phyloP scores from a whole-genome alignment of 805 yeast genomes.

The Saccharomycopsis malanga region DNA sequence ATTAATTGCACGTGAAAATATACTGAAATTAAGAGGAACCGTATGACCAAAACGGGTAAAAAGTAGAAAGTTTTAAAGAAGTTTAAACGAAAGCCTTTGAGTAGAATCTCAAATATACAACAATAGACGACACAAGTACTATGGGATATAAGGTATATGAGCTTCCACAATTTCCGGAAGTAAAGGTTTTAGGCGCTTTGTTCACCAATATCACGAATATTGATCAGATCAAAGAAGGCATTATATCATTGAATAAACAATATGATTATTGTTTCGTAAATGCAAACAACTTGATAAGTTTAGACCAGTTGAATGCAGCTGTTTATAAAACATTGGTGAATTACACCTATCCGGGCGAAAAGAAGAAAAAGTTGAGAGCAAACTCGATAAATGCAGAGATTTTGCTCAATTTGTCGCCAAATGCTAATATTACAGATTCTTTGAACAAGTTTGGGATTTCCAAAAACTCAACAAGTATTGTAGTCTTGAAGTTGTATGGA shows the following conservation, averaged over 20 bases:
- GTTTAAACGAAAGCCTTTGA: no score
- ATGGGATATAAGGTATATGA: conserved; percentile 1
- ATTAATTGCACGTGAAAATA: no score
- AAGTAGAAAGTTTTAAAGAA: no score
- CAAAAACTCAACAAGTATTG: conserved; percentile 2
- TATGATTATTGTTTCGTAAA: conserved; percentile 20
- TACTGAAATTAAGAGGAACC: background rate
- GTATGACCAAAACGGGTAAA: no score
- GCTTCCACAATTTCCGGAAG: conserved; percentile 16
- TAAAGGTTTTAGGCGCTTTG: conserved; percentile 4
- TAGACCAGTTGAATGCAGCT: conserved; percentile 17
- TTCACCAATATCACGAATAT: conserved; percentile 12
- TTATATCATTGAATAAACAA: conserved; percentile 3
- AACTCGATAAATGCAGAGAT: conserved; percentile 17
- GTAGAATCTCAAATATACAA: no score
- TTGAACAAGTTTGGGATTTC: conserved; percentile 17
- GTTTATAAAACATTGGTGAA: conserved; percentile 14
- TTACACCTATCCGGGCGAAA: conserved; percentile 2
- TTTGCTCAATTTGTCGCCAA: conserved; percentile 19
- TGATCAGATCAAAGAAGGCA: conserved; percentile 14
- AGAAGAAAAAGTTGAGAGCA: conserved; percentile 5
- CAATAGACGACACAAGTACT: no score
- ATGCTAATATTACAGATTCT: conserved; percentile 12
- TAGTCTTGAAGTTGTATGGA: conserved; percentile 12
- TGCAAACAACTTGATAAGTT: conserved; percentile 14